Evolutionary conservation across 2,329 filamentous ascomycete species (phyloP), one percentile per base, ranked within the genome.

Genomic region (Penicillium sp.): DNA sequence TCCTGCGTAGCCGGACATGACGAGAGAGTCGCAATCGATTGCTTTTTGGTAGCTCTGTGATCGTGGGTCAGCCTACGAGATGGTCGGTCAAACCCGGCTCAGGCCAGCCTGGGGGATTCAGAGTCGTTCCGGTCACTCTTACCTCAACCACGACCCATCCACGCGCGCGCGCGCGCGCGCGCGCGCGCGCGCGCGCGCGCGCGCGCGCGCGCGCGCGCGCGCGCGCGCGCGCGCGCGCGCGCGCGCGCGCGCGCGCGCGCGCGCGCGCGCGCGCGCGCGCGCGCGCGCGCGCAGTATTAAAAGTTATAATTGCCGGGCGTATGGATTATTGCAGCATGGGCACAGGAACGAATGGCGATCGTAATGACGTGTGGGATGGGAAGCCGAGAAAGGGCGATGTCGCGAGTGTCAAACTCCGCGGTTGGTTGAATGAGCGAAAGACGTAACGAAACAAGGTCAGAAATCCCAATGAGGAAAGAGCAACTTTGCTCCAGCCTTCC

Each of bases 1-100:
- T 45, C 73, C 73, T 50, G 71, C 73, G 58, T 77, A 75, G 56
- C 74, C 75, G 56, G 77, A 77, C 77, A 80, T 79, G 67, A 58
- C 69, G 50, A 47, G 46, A 42, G 45, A 50, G 51, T 55, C 50
- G 55, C 35, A 51, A 51, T 58, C 47, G 51, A 51, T 51, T 43
- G 43, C 50, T 44, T 45, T 34, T 20, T 46, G 8, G 35, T 40
- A 50, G 44, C 35, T 52, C 44, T 54, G 26, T 8, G 13, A 16
- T 44, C 16, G 13, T 31, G 28, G 31, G 32, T 48, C 11, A 29
- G 38, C 44, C 42, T 22, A 34, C 8, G 14, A 11, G 9, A 11
- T 34, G 2, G 14, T 9, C 3, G 5, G 14, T 34, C 31, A 3
- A 34, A 18, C 14, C 31, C 31, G 8, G 31, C 4, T 4, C 31